Conservation (phyloP, 306 rosid species). For the Gleditsia sinensis region DNA sequence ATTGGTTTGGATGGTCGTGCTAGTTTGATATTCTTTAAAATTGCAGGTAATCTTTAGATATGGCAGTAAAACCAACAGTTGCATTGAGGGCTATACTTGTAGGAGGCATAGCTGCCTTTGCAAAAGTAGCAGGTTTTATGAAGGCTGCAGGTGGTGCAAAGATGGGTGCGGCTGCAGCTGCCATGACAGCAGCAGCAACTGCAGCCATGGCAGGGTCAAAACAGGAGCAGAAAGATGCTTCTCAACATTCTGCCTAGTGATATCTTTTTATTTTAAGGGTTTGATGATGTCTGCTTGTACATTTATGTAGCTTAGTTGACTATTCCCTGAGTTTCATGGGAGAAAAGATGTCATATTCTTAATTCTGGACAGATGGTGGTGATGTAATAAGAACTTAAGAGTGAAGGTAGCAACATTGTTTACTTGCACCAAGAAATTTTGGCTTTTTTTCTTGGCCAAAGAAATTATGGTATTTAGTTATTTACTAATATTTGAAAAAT, state of each 20-base stretch:
- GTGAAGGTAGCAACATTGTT: not conserved
- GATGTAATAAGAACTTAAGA: conserved; percentile 22
- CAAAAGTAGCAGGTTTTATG: conserved; percentile 57
- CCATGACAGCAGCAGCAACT: conserved; percentile 71
- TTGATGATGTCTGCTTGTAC: conserved; percentile 7
- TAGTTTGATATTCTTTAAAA: conserved; percentile 5
- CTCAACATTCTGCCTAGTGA: conserved; percentile 39
- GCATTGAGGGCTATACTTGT: conserved; percentile 69
- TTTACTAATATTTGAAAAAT: too few relatives aligned
- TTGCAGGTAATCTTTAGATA: conserved; percentile 34
- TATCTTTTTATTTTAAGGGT: not conserved
- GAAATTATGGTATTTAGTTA: not conserved
- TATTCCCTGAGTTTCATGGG: conserved; percentile 24
- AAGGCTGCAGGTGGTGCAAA: conserved; percentile 63
- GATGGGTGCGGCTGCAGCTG: conserved; percentile 65
- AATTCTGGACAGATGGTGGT: conserved; percentile 28
- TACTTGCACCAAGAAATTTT: not conserved
- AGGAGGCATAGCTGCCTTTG: conserved; percentile 75
- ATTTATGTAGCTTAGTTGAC: conserved; percentile 40
- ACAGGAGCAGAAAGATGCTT: conserved; percentile 48
- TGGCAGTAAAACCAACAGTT: conserved; percentile 69
- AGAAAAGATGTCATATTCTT: conserved; percentile 19
- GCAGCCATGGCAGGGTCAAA: conserved; percentile 56
- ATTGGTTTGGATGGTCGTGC: not conserved
- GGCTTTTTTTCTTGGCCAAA: not conserved